Evolutionary conservation across 345 rosid genomes (phyloP), one percentile per base, ranked within the genome.

Genomic region (Moricandia arvensis): DNA sequence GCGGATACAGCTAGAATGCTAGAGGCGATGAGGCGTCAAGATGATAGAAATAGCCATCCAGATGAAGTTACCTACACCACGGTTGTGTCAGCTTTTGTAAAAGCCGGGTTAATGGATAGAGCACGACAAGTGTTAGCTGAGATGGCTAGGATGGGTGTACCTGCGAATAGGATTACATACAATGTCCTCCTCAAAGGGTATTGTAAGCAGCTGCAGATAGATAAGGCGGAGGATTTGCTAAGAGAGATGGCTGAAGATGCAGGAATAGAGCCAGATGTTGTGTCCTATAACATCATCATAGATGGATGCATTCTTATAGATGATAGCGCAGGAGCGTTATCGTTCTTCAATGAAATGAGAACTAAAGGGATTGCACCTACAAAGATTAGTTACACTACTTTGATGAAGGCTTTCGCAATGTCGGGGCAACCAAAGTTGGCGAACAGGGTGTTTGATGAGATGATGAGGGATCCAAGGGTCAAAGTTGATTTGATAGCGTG

Each of bases 391-490:
- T 91, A 94, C 83, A 94, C 98, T 4, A 91, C 98, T 24, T 75
- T 91, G 86, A 94, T 94, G 97, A 94, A 94, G 85, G 95, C 97
- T 59, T 94, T 91, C 67, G 95, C 91, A n/a, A 73, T 83, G 53
- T 88, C 97, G 0, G 91, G 91, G 35, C 98, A 91, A 74, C 98
- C 96, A 0, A 94, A 90, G 87, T 66, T 94, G 73, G 96, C 98
- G 0, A 85, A 85, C 77, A 85, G 85, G 81, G 96, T 91, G 47
- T 91, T 94, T 30, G 91, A 94, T 27, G 98, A 94, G 86, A 94
- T 94, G 98, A 75, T 81, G 38, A 77, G 80, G 54, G 97, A 91
- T 73, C 89, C 92, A 0, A 74, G 95, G 57, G 95, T 91, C 63
- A 90, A 88, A 85, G 90, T 85, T 0, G 98, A 94, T 84, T 54